Base-by-base conservation (phyloP, 441 rosid genomes). In the Adansonia rubrostipa region DNA sequence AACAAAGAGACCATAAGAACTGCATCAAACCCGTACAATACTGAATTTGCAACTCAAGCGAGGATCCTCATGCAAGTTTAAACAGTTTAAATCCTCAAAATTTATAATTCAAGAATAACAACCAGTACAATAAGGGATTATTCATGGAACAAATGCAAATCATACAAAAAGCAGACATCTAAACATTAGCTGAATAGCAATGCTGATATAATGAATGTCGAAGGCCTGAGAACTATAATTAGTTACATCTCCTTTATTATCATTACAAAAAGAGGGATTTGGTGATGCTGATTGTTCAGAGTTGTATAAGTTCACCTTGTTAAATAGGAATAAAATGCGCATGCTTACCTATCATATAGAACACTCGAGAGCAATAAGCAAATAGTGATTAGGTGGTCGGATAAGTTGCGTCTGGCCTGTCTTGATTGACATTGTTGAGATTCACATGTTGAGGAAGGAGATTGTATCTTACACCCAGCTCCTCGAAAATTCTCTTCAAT, bases 391-490 rank as follows among this genome's bases (percentile, higher is more conserved):
- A n/a, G 74, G 47, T 56, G 62, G 80, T 64, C 13, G 68, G n/a
- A 47, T 22, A 45, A 8, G 81, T 66, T 64, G 84, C 47, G 14
- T 81, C 61, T 0, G 80, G 63, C 17, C 70, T 56, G 6, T 77
- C 85, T 4, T 80, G 76, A 54, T 73, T 79, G 10, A 70, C 56
- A 58, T 78, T 81, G 62, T 63, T 84, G 63, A 93, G 85, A 72
- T 89, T 90, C 82, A 95, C 85, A 70, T 89, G 78, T 76, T 88
- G 97, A 45, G 95, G 91, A 67, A 89, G 89, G 44, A 92, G 93
- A 11, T 82, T 73, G 90, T 86, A 93, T 50, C 82, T 88, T 42
- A 94, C 86, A 56, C 85, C 77, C 64, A 94, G 78, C 69, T 92
- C 93, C 81, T 94, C 94, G 17, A 94, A 92, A 1, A 91, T 89